These are phyloP conservation scores for Mycena leptocephala DNA, from an alignment of 768 basidiomycete species.

Conservation along the genomic window DNA sequence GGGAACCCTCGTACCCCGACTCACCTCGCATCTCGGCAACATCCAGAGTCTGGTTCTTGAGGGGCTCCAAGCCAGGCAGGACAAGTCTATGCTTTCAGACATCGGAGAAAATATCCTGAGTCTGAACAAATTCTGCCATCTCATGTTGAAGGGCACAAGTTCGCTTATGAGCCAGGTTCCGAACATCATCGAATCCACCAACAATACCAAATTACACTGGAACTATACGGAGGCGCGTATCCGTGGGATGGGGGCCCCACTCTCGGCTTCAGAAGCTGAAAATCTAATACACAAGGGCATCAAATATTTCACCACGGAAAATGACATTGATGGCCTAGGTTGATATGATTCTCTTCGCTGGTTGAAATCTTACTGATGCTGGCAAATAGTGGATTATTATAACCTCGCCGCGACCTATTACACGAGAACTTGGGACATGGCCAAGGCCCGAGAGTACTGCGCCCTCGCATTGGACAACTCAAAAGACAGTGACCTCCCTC, in stretches of 20 bases:
- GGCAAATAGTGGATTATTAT: not conserved
- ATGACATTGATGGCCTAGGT: not conserved
- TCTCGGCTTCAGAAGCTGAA: not conserved
- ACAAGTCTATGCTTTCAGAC: not conserved
- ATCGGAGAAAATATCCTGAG: not conserved
- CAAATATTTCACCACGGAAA: not conserved
- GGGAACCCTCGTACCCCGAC: not conserved
- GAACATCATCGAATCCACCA: not conserved
- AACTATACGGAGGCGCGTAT: not conserved
- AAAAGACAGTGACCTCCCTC: not conserved
- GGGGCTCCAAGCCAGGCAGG: not conserved
- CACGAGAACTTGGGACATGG: not conserved
- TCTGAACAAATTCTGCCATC: not conserved
- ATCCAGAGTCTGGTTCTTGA: not conserved
- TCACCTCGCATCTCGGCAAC: slow-evolving; percentile 2
- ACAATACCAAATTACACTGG: not conserved
- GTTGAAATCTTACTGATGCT: not conserved
- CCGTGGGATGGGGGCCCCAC: not conserved
- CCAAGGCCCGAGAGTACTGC: not conserved
- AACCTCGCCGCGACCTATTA: not conserved
- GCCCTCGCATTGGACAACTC: not conserved
- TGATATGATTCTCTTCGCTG: not conserved
- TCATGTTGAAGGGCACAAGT: not conserved
- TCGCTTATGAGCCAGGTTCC: not conserved
- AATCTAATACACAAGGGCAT: not conserved